phyloP scores from a whole-genome alignment of 148 eudicot species.

The Amaranthus hypochondriacus region DNA sequence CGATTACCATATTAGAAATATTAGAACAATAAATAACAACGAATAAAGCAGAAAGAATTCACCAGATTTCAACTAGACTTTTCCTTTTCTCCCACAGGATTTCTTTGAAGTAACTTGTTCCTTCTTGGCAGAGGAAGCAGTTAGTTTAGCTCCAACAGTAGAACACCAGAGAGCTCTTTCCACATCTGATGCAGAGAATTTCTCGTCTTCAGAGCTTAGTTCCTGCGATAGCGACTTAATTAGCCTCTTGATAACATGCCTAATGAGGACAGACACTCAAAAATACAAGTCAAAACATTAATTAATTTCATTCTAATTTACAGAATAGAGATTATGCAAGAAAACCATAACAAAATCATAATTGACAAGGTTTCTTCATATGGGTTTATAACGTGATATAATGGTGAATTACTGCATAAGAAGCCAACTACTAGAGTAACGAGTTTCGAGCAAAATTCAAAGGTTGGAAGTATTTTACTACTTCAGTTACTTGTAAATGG shows the following conservation, averaged over 20 bases:
- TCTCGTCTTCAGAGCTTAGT: conserved; percentile 45
- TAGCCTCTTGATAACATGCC: background rate
- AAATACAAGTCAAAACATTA: too few relatives aligned
- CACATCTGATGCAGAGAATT: conserved; percentile 77
- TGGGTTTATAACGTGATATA: background rate
- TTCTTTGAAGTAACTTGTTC: conserved; percentile 29
- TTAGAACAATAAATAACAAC: background rate
- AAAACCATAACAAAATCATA: too few relatives aligned
- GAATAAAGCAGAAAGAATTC: background rate
- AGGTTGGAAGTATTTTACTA: background rate
- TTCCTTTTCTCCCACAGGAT: conserved; percentile 43
- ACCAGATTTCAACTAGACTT: background rate
- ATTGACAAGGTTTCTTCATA: background rate
- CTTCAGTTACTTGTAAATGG: background rate
- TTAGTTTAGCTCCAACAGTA: conserved; percentile 47
- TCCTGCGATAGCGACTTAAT: conserved; percentile 40
- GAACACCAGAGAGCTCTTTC: conserved; percentile 88
- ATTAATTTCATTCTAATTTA: too few relatives aligned
- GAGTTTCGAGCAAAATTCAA: background rate
- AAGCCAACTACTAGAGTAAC: background rate
- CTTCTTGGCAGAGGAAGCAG: conserved; percentile 18
- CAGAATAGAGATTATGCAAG: too few relatives aligned
- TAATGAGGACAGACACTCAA: background rate
- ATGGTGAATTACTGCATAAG: background rate
- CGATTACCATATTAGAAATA: background rate